Percentiles rank a stretch among this genome's conserved stretches.
Conservation (phyloP, 2,329 filamentous ascomycete species). For the Fusarium papillatum region DNA sequence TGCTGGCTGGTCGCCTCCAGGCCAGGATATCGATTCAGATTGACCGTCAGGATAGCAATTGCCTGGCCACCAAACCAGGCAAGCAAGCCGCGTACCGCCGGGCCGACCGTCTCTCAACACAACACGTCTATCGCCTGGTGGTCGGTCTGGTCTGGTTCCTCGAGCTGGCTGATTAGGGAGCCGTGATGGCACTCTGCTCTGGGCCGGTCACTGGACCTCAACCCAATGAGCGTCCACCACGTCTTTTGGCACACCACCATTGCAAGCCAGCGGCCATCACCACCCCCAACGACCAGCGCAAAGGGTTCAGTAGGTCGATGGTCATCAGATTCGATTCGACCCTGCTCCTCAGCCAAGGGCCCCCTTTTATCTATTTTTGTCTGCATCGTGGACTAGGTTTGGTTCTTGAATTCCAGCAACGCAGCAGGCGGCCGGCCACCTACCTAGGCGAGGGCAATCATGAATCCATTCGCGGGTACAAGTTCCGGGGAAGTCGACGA, state of each 20-base stretch:
- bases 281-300: conserved; percentile 37
- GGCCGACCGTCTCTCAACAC: conserved; percentile 25
- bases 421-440: conserved; percentile 8
- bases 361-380: conserved; percentile 22
- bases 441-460: neutral
- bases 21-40: conserved; percentile 9
- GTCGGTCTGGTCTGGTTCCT: conserved; percentile 12
- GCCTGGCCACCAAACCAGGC: conserved; percentile 1
- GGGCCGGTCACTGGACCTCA: conserved; percentile 38
- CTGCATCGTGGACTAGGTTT: conserved; percentile 10
- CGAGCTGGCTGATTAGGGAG: conserved; percentile 19
- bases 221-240: conserved; percentile 53
- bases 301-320: conserved; percentile 32
- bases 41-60: conserved; percentile 15
- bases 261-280: conserved; percentile 37
- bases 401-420: conserved; percentile 6
- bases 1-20: conserved; percentile 6
- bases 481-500: neutral
- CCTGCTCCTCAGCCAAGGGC: conserved; percentile 14
- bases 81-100: conserved; percentile 34
- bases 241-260: conserved; percentile 49
- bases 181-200: conserved; percentile 37
- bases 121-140: conserved; percentile 6
- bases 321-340: conserved; percentile 32
- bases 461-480: neutral